Conservation (phyloP, 2,329 filamentous ascomycete species). For the Lizonia empirigonia region DNA sequence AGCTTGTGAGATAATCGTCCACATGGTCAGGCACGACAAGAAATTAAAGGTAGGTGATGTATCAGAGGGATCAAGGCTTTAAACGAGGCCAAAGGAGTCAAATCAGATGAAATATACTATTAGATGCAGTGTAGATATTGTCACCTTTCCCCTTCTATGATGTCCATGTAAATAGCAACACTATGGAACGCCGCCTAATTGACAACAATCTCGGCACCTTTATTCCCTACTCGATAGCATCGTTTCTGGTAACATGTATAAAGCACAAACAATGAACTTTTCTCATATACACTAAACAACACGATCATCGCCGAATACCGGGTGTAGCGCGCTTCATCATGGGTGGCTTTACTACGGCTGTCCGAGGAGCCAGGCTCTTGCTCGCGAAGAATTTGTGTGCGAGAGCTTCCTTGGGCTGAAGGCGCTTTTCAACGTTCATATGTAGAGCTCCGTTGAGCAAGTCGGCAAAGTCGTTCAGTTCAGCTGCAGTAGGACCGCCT, state of each 20-base stretch:
- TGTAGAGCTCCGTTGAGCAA: slow-evolving; percentile 85
- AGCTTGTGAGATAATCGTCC: no score
- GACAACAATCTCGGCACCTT: no score
- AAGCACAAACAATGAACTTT: background rate
- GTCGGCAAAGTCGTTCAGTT: slow-evolving; percentile 83
- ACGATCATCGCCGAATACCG: slow-evolving; percentile 22
- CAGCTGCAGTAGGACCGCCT: slow-evolving; percentile 66
- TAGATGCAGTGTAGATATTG: no score
- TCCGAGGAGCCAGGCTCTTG: slow-evolving; percentile 29
- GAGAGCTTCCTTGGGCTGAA: slow-evolving; percentile 83
- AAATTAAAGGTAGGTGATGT: no score
- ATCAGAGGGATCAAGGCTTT: no score
- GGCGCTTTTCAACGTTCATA: slow-evolving; percentile 90
- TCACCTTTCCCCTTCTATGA: no score
- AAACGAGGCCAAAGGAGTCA: no score
- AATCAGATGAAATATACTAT: no score
- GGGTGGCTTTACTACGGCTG: slow-evolving; percentile 36
- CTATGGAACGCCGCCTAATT: no score
- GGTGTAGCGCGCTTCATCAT: slow-evolving; percentile 31
- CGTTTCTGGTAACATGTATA: background rate
- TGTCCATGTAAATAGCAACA: no score
- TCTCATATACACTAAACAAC: background rate
- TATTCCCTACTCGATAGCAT: no score
- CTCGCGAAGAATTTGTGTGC: slow-evolving; percentile 82
- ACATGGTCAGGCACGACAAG: no score